phyloP scores from a whole-genome alignment of 2,329 filamentous ascomycete genomes.

The Pseudocercospora macadamiae region DNA sequence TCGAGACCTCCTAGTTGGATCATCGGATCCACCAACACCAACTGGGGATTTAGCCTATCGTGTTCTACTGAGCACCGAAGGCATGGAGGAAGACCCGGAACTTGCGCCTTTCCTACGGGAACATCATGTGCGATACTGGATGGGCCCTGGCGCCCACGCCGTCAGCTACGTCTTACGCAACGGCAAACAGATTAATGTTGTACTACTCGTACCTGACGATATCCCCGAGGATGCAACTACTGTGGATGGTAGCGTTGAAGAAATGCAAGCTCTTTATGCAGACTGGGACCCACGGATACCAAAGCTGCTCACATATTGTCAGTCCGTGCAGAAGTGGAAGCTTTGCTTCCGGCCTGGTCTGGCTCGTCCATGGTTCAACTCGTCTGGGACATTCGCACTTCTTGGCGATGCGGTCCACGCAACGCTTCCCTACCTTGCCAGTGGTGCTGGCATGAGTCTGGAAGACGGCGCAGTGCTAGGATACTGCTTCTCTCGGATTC shows the following conservation, averaged over 20 bases:
- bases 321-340: slow-evolving; percentile 64
- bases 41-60: slow-evolving; percentile 58
- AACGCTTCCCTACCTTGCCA: slow-evolving; percentile 64
- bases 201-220: slow-evolving; percentile 55
- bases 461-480: slow-evolving; percentile 64
- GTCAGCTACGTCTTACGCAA: slow-evolving; percentile 57
- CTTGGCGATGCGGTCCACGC: slow-evolving; percentile 68
- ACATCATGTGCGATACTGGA: slow-evolving; percentile 57
- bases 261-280: slow-evolving; percentile 58
- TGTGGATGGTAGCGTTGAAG: slow-evolving; percentile 55
- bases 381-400: slow-evolving; percentile 59
- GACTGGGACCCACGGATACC: slow-evolving; percentile 55
- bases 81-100: slow-evolving; percentile 52
- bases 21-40: slow-evolving; percentile 50
- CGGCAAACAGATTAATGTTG: slow-evolving; percentile 56
- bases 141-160: slow-evolving; percentile 56
- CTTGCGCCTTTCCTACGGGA: slow-evolving; percentile 50
- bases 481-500: slow-evolving; percentile 13
- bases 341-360: slow-evolving; percentile 60
- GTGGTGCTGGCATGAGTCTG: slow-evolving; percentile 62
- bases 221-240: slow-evolving; percentile 51
- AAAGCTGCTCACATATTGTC: slow-evolving; percentile 61
- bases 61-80: slow-evolving; percentile 50
- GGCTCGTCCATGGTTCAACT: slow-evolving; percentile 58
- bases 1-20: slow-evolving; percentile 49